These are phyloP conservation scores for Talaromyces pinophilus DNA, from an alignment of 2,329 filamentous ascomycete species.

Conservation along the genomic window DNA sequence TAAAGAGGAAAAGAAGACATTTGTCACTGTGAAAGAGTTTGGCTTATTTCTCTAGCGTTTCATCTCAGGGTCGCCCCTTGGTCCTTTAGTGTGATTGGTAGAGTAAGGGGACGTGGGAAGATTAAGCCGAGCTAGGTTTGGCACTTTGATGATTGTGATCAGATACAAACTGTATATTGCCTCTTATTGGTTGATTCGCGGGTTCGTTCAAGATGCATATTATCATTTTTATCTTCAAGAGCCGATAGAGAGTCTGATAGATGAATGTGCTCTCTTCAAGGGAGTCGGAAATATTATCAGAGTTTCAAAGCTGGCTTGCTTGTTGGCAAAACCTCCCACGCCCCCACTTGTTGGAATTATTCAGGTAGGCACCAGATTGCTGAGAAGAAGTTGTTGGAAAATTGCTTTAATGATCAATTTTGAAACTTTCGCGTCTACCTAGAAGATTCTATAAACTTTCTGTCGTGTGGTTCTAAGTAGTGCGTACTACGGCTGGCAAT, in stretches of 20 bases:
- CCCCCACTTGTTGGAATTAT: neutral
- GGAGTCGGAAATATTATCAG: neutral
- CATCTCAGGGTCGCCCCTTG: conserved; percentile 11
- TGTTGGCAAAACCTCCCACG: neutral
- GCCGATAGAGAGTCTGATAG: neutral
- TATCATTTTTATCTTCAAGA: neutral
- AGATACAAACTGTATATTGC: neutral
- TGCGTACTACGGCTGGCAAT: neutral
- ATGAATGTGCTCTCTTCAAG: neutral
- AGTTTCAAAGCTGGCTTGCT: neutral
- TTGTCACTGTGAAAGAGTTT: neutral
- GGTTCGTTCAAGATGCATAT: no score
- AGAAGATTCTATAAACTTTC: neutral
- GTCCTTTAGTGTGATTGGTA: conserved; percentile 3
- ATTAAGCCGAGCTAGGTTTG: neutral
- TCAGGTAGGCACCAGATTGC: neutral
- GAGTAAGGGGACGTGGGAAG: neutral
- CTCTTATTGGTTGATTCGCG: neutral
- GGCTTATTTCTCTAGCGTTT: neutral
- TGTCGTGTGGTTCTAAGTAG: neutral
- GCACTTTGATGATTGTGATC: neutral
- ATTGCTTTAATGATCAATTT: neutral
- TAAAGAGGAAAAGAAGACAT: neutral
- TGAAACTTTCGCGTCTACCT: neutral
- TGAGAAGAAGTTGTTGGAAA: neutral